Base-by-base conservation (phyloP, 2,329 filamentous ascomycete genomes). In the Escovopsis sp. region DNA sequence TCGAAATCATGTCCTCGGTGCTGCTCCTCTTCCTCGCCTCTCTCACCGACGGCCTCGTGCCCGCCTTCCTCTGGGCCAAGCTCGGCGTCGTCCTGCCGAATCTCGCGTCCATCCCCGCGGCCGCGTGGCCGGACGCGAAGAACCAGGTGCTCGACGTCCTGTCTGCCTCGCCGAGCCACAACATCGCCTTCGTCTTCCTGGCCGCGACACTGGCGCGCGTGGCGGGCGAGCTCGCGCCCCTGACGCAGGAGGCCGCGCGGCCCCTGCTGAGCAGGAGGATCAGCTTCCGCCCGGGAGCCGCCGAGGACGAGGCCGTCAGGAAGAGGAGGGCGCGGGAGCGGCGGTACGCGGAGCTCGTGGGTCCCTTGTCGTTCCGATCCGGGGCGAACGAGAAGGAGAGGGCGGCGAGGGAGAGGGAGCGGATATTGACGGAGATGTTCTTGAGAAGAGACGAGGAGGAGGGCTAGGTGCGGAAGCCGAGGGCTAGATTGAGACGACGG, bases 121-220 rank as follows among this genome's bases (percentile, higher is more conserved):
- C 49, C 4, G 49, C 52, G 2, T 61, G 58, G 56, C 43, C 56
- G 18, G 62, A 72, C 33, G 62, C 67, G 50, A 75, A 73, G 54
- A 61, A 60, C 0, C 55, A 62, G 3, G 59, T 91, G 2, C 73
- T 94, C 5, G 88, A 95, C 50, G 72, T 81, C 2, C 70, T 95
- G 2, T 73, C 81, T 0, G 67, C 73, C 2, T 72, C 76, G 0
- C 83, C 86, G 0, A 80, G 81, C 40, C 82, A 94, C 61, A 91
- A 86, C 55, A 88, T 94, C 43, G 82, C 83, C 0, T 94, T 95
- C 54, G 83, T 94, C 2, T 87, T 95, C 49, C 65, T 95, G 12
- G 85, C 82, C 0, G 79, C 84, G 8, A 88, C 87, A 61, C 69
- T 95, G 1, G 63, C 68, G 2, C 66, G 69, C 4, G 62, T 75